These are phyloP conservation scores for Gliomastix tumulicola DNA, from an alignment of 2,329 filamentous ascomycete species.

Conservation along the genomic window DNA sequence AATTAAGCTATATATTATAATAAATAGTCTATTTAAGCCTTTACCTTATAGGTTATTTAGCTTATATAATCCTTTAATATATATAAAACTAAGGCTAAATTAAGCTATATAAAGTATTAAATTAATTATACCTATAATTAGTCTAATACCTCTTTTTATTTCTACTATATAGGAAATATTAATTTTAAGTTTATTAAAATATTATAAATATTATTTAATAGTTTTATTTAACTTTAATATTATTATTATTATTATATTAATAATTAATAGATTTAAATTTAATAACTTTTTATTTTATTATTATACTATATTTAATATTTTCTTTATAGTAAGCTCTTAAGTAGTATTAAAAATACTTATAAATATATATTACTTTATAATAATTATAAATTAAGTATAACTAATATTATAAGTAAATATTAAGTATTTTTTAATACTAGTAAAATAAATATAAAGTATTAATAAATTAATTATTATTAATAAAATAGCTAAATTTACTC, in stretches of 20 bases:
- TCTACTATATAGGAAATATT: too few relatives aligned
- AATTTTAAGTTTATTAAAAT: background rate
- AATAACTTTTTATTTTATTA: slow-evolving; percentile 1
- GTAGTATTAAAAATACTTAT: background rate
- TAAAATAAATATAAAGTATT: background rate
- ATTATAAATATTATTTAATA: background rate
- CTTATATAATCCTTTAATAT: slow-evolving; percentile 3
- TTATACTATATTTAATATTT: background rate
- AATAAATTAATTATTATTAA: too few relatives aligned
- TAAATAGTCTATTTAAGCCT: background rate
- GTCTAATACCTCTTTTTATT: background rate
- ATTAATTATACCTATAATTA: slow-evolving; percentile 2
- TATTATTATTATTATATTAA: background rate
- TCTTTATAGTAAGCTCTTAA: background rate
- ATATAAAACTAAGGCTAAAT: background rate
- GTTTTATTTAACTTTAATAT: background rate
- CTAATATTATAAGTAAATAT: background rate
- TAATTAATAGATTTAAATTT: slow-evolving; percentile 1
- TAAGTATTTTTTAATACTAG: background rate
- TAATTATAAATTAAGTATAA: background rate
- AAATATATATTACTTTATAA: background rate
- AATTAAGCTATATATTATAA: background rate
- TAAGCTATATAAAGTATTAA: slow-evolving; percentile 1
- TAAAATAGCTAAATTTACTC: background rate
- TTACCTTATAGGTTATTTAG: background rate